Evolutionary conservation across 2,329 filamentous ascomycete species (phyloP), one percentile per base, ranked within the genome.

Genomic region (Chalaropsis thielavioides): DNA sequence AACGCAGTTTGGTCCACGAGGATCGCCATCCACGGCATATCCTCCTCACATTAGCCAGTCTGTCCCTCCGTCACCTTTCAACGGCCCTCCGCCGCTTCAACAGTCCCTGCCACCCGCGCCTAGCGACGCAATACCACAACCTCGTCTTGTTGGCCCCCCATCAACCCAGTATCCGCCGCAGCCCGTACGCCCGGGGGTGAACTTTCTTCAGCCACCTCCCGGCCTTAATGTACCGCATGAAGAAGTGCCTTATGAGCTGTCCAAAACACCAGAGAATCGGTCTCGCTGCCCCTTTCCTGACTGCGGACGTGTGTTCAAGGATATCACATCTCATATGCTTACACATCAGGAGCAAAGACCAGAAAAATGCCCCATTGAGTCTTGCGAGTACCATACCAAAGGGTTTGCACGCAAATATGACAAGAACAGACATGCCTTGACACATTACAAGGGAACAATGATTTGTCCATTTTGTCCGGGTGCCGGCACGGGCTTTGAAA

Each of bases 361-460:
- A 0, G 92, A 97, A 72, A 97, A 97, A 74, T 99, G 94, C 74
- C 92, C 92, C 0, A 96, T 97, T 67, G 81, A 87, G 65, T 92
- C 87, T 1, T 97, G 92, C 78, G 91, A 96, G 71, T 97, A 96
- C 73, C 89, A 96, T 75, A 81, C 83, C 70, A 97, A 96, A 74
- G 92, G 92, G 0, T 97, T 97, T 72, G 92, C 92, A 2, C 83
- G 92, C 68, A 97, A 97, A 75, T 99, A 97, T 73, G 94, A 97
- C 77, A 96, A 96, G 80, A 97, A 97, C 74, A 81, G 94, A 13
- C 94, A 99, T 73, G 95, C 92, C 1, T 77, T 97, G 68, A 97
- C 92, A 2, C 94, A 97, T 73, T 99, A 97, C 79, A 95, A 96
- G 75, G 92, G 92, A 8, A 96, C 90, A 15, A 96, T 97, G 91